Conservation (phyloP, 2,329 filamentous ascomycete species). For the Pyricularia sp. region DNA sequence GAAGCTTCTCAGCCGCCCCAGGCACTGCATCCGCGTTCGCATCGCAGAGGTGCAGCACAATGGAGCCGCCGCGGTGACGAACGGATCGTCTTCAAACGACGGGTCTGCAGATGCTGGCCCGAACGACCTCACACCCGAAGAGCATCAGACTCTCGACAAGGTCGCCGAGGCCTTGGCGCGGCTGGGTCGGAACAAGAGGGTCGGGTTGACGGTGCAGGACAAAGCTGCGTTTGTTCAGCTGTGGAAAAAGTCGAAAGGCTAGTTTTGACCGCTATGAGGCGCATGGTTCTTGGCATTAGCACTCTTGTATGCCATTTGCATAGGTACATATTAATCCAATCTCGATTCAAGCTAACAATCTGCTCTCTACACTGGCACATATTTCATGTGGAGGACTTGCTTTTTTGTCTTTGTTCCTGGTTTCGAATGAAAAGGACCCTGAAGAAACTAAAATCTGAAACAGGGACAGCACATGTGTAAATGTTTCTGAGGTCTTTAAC, state of each 20-base stretch:
- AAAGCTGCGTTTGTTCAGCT: conserved; percentile 72
- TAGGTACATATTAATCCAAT: neutral
- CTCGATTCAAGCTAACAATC: neutral
- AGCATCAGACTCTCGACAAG: conserved; percentile 60
- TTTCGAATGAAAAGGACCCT: neutral
- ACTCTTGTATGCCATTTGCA: neutral
- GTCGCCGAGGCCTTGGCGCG: conserved; percentile 80
- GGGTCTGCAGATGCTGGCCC: conserved; percentile 13
- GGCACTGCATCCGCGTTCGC: conserved; percentile 79
- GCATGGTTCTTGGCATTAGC: neutral
- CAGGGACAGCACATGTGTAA: neutral
- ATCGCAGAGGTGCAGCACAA: conserved; percentile 64
- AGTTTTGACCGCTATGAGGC: neutral
- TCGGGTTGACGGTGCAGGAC: conserved; percentile 70
- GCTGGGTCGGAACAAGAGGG: conserved; percentile 74
- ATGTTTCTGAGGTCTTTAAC: neutral
- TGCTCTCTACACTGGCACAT: neutral
- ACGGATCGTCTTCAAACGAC: conserved; percentile 14
- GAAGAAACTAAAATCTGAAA: neutral
- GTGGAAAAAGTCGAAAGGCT: conserved; percentile 32
- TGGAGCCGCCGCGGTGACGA: conserved; percentile 16
- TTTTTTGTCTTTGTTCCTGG: neutral
- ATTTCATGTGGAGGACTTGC: neutral
- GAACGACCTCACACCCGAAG: conserved; percentile 34
- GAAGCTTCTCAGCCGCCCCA: conserved; percentile 72